These are phyloP conservation scores for Ceratocystis lukuohia DNA, from an alignment of 2,329 filamentous ascomycete genomes.

Conservation along the genomic window DNA sequence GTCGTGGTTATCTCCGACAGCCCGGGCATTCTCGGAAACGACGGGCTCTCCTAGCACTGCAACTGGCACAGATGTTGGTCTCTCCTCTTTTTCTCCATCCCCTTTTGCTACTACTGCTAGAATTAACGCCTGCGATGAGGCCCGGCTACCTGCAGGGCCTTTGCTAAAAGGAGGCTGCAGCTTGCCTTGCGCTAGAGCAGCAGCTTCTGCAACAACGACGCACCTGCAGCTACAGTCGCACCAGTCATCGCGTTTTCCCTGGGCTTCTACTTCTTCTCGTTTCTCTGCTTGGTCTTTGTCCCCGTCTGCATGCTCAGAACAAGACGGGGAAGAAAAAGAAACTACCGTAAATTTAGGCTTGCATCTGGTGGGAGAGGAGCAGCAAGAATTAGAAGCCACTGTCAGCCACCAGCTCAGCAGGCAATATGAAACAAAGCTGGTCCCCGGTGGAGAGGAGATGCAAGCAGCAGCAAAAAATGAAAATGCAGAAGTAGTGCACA, in stretches of 20 bases:
- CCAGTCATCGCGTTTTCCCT: conserved; percentile 5
- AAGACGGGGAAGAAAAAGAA: neutral
- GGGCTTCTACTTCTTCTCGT: conserved; percentile 3
- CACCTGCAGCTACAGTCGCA: neutral
- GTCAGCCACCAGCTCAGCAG: neutral
- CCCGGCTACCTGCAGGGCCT: neutral
- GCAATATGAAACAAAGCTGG: conserved; percentile 5
- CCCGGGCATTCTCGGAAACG: neutral
- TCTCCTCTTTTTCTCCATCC: too few species aligned
- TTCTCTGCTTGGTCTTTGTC: conserved; percentile 9
- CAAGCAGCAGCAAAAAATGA: neutral
- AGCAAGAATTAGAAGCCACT: neutral
- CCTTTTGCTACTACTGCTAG: neutral
- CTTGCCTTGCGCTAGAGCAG: conserved; percentile 2
- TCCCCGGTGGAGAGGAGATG: neutral
- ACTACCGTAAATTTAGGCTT: neutral
- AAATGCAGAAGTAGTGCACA: neutral
- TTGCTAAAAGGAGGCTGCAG: conserved; percentile 4
- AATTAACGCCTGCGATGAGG: neutral
- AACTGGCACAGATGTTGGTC: neutral
- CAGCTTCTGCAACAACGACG: conserved; percentile 2
- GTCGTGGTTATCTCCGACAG: neutral
- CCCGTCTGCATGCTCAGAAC: neutral
- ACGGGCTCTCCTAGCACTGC: neutral
- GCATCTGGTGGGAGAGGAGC: neutral